Base-by-base conservation (phyloP, 805 yeast genomes). In the Barnettozyma botsteinii region DNA sequence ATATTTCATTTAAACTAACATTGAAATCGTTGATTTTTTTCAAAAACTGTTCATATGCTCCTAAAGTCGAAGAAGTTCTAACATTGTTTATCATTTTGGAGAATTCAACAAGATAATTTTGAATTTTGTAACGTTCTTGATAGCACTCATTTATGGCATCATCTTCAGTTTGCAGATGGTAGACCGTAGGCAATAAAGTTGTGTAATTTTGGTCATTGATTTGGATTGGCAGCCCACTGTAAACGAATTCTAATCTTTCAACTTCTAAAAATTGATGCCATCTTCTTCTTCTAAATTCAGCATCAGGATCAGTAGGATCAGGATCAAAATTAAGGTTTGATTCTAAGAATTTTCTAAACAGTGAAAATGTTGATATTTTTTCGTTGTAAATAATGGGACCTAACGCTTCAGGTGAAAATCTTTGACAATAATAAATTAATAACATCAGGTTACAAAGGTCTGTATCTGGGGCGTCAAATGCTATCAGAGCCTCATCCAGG, bases 81-180 rank as follows among this genome's bases (percentile, higher is more conserved):
- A 38, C 37, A 28, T 42, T 38, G 11, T 20, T 23, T 5, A 42
- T 28, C 37, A 42, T 28, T 14, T 23, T 24, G 4, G 40, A 38
- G 7, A 38, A 17, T 18, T 35, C 30, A 5, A 17, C 20, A 4
- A 38, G 17, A 12, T 33, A 7, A 11, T 8, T 29, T 18, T 31
- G 36, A 13, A 42, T 31, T 12, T 23, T 27, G 7, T 23, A n/a
- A 23, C 45, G 39, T 7, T 31, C 42, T 7, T 24, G 37, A 19
- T 27, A 32, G 12, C 24, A 11, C 11, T 20, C 23, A 35, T 34
- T 32, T 12, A 42, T 24, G 11, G 24, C 25, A 4, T 31, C 26
- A 26, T 35, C 39, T n/a, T 31, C 35, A n/a, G 13, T n/a, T 20
- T 10, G 31, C 15, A 5, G 15, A 2, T 17, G 26, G 17, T 14